Conservation (phyloP, 805 yeast species). For the Yamadazyma kitorensis region DNA sequence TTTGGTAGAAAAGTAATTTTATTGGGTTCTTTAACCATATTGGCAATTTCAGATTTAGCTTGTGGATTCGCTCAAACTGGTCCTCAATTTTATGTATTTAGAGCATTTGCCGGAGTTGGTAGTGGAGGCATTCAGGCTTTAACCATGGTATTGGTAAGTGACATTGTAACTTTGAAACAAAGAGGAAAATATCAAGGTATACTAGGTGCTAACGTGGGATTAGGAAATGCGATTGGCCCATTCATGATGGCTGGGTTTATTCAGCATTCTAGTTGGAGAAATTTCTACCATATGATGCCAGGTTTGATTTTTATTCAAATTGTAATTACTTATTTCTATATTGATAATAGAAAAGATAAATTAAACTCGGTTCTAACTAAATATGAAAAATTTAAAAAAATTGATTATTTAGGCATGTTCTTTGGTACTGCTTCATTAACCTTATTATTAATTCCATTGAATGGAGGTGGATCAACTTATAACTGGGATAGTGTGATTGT, state of each 20-base stretch:
- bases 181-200: constrained; percentile 56
- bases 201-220: constrained; percentile 47
- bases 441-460: constrained; percentile 51
- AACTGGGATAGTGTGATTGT: constrained; percentile 49
- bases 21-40: constrained; percentile 41
- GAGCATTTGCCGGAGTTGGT: constrained; percentile 60
- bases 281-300: constrained; percentile 47
- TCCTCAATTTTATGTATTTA: constrained; percentile 43
- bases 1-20: constrained; percentile 51
- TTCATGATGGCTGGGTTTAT: constrained; percentile 51
- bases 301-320: constrained; percentile 36
- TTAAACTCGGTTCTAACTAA: constrained; percentile 25
- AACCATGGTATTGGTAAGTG: constrained; percentile 52
- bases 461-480: constrained; percentile 60
- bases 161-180: constrained; percentile 51
- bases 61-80: constrained; percentile 43
- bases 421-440: constrained; percentile 48
- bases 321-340: constrained; percentile 25
- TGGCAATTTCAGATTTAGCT: constrained; percentile 43
- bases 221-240: constrained; percentile 55
- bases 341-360: constrained; percentile 27
- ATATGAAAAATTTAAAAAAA: constrained; percentile 38
- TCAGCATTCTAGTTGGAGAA: constrained; percentile 46
- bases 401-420: constrained; percentile 54
- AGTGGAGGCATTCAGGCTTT: constrained; percentile 55